Conservation (phyloP, 2,329 filamentous ascomycete genomes). For the Colletotrichum sp. region DNA sequence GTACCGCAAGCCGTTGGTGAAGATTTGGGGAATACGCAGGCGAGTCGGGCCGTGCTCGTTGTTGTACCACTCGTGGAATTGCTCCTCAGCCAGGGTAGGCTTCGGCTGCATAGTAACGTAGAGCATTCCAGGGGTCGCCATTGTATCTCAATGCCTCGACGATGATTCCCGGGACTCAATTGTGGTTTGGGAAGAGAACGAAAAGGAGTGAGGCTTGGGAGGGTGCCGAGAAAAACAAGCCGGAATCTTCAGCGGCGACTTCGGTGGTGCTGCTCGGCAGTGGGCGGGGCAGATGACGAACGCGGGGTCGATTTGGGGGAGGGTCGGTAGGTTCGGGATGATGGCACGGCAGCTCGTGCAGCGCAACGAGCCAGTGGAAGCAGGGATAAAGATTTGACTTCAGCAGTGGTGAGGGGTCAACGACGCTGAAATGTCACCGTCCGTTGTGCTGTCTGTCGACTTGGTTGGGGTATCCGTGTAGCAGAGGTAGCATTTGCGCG, state of each 20-base stretch:
- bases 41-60: conserved; percentile 88
- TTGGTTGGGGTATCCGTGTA: not conserved
- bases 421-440: not conserved
- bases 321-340: conserved; percentile 3
- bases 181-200: not conserved
- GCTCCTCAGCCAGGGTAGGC: conserved; percentile 64
- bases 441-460: not conserved
- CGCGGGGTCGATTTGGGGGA: conserved; percentile 8
- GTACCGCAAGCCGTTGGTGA: conserved; percentile 80
- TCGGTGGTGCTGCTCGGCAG: not conserved
- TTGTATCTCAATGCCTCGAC: conserved; percentile 11
- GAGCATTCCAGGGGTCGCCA: conserved; percentile 69
- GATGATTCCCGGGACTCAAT: not conserved
- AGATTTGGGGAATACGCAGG: conserved; percentile 76
- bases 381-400: not conserved
- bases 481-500: not conserved
- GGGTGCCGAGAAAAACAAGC: not conserved
- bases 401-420: not conserved
- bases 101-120: conserved; percentile 87
- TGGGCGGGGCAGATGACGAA: conserved; percentile 10
- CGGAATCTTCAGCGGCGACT: not conserved
- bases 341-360: conserved; percentile 1
- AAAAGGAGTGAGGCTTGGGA: not conserved
- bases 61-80: conserved; percentile 94
- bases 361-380: not conserved